Percentiles rank a stretch among this genome's conserved stretches.
Conservation (phyloP, 2,329 filamentous ascomycete species). For the Alternaria panax region DNA sequence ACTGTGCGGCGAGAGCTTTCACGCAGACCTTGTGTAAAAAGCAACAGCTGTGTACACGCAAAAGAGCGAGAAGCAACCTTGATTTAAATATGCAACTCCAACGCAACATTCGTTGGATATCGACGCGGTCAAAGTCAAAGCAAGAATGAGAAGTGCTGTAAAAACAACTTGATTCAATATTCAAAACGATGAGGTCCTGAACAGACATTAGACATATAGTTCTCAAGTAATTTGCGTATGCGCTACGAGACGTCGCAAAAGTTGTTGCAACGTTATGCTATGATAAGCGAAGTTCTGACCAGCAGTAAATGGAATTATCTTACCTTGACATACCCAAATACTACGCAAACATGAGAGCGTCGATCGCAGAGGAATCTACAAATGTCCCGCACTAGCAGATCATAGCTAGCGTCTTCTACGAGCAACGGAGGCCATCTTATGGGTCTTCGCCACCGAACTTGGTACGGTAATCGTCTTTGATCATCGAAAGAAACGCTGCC, state of each 20-base stretch:
- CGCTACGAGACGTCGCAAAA: background rate
- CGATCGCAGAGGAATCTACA: background rate
- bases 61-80: background rate
- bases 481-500: background rate
- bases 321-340: background rate
- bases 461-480: background rate
- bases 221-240: background rate
- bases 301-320: background rate
- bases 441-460: background rate
- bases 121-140: background rate
- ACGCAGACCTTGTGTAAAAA: background rate
- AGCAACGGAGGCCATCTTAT: background rate
- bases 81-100: background rate
- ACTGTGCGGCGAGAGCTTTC: background rate
- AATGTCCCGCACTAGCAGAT: background rate
- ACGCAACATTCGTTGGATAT: background rate
- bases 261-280: background rate
- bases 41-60: background rate
- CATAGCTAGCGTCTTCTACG: background rate
- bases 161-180: too few species aligned
- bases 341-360: too few species aligned
- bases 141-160: too few species aligned
- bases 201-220: background rate
- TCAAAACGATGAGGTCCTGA: background rate
- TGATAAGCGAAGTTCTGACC: background rate